Conservation (phyloP, 805 yeast genomes). For the Candida pini region DNA sequence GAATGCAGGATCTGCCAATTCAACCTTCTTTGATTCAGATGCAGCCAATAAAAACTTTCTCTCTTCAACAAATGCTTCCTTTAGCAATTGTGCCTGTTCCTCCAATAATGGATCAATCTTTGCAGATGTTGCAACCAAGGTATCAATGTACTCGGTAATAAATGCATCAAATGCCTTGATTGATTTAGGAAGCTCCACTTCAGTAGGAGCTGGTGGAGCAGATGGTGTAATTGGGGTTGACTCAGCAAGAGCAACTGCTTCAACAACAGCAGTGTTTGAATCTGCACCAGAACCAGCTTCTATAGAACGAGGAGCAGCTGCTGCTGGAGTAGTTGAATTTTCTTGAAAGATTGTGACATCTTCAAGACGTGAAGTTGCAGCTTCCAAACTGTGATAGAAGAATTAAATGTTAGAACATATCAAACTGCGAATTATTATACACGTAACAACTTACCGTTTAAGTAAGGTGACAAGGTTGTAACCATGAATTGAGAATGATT, state of each 20-base stretch:
- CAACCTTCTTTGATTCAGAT: constrained; percentile 60
- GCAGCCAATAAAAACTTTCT: constrained; percentile 55
- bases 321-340: constrained; percentile 26
- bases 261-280: constrained; percentile 13
- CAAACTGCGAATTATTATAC: no score
- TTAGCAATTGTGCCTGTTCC: constrained; percentile 45
- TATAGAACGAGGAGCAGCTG: constrained; percentile 5
- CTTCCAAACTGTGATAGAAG: constrained; percentile 56
- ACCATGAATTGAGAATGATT: constrained; percentile 63
- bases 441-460: constrained; percentile 57
- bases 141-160: constrained; percentile 46
- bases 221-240: constrained; percentile 16
- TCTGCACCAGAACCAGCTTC: constrained; percentile 6
- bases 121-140: constrained; percentile 51
- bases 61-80: constrained; percentile 54
- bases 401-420: neutral
- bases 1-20: constrained; percentile 45
- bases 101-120: constrained; percentile 53
- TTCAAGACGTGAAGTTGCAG: constrained; percentile 89
- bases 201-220: constrained; percentile 16
- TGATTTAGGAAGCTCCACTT: constrained; percentile 34
- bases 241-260: constrained; percentile 15
- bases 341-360: constrained; percentile 81
- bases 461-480: constrained; percentile 77
- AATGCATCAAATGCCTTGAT: constrained; percentile 51